Conservation (phyloP, 2,329 filamentous ascomycete species). For the Ceratocystis lukuohia region DNA sequence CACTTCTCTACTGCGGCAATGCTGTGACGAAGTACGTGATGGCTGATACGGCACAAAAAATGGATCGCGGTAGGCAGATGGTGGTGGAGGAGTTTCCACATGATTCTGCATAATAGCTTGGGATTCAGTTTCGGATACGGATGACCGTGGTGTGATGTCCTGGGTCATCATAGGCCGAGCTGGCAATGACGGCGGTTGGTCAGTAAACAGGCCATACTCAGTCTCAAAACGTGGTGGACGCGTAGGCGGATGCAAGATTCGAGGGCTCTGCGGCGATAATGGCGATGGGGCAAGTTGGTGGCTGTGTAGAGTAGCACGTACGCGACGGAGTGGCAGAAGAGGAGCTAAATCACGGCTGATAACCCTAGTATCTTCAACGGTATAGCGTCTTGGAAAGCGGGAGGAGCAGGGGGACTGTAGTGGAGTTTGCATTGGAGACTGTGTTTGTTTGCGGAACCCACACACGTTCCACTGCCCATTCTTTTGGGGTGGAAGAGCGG, state of each 20-base stretch:
- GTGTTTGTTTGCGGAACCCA: neutral
- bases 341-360: neutral
- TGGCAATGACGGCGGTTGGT: neutral
- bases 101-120: neutral
- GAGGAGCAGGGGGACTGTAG: neutral
- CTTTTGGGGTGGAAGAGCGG: neutral
- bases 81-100: conserved; percentile 5
- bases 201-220: neutral
- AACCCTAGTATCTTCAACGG: neutral
- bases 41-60: neutral
- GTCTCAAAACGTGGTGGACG: neutral
- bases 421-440: neutral
- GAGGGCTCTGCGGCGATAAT: neutral
- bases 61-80: conserved; percentile 12
- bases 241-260: neutral
- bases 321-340: neutral
- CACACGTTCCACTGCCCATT: neutral
- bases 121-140: neutral
- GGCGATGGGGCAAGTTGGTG: neutral
- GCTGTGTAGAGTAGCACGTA: neutral
- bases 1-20: neutral
- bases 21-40: neutral
- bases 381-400: neutral
- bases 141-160: neutral
- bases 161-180: neutral